Evolutionary conservation across 805 yeast species (phyloP), one percentile per base, ranked within the genome.

Genomic region (Huiozyma naganishii): DNA sequence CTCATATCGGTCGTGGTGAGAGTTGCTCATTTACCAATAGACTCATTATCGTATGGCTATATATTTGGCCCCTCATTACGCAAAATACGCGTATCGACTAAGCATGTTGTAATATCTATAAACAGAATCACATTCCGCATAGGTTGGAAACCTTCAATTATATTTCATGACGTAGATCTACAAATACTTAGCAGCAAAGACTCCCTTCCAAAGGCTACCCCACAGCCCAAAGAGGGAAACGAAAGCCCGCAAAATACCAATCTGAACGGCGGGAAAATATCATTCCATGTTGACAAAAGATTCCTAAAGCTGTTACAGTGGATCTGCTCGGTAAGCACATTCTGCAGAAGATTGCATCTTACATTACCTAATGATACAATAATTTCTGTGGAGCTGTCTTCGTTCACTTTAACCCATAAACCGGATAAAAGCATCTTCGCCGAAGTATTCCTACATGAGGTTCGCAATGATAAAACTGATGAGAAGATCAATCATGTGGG

Each of bases 361-460:
- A 40, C 33, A 29, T 23, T 47, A 6, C 46, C 47, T 3, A 41
- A 48, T 37, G 50, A 47, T 1, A 30, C 45, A 7, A 9, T 7
- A 1, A 29, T 52, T 7, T 44, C 46, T 13, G 34, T 50, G 13
- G 54, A 52, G 30, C 40, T 55, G 29, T 46, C 51, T 7, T 52
- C 58, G 1, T 33, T 53, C 28, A 47, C 53, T 6, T 38, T 55
- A 8, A 45, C 48, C 1, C 48, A 51, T 37, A 42, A 48, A 8
- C 41, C 44, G 3, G 43, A 51, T 7, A 43, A 49, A 12, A 45
- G 46, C 11, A 29, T 57, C 7, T 45, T 41, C 13, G 37, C 47
- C 1, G 61, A 57, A 29, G 37, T 50, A 2, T 52, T 57, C 32
- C 7, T 55, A 27, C 54, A 55, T 43, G 54, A 51, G 6, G 34